Conservation (phyloP, 306 rosid genomes). For the Vigna angularis region DNA sequence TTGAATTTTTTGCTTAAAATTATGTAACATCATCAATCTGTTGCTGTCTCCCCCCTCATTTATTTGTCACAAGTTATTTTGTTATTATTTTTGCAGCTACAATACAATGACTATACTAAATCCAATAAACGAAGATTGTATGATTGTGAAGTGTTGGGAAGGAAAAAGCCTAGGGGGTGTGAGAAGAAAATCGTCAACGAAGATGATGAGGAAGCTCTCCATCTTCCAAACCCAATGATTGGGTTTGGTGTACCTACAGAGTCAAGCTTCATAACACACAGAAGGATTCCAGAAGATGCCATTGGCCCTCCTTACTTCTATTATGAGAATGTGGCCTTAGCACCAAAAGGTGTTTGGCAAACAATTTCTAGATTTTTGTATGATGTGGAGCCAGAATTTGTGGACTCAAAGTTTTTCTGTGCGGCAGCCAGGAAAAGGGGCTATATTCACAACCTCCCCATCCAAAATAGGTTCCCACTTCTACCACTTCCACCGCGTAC, state of each 20-base stretch:
- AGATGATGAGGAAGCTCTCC: constrained; percentile 72
- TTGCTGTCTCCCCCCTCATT: background rate
- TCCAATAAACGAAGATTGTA: constrained; percentile 62
- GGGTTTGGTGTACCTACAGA: constrained; percentile 92
- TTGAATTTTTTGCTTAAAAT: background rate
- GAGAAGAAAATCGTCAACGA: constrained; percentile 51
- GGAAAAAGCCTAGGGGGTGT: constrained; percentile 55
- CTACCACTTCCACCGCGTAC: constrained; percentile 83
- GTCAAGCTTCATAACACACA: constrained; percentile 29
- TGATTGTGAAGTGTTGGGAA: constrained; percentile 63
- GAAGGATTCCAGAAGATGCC: constrained; percentile 79
- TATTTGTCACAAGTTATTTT: constrained; percentile 31
- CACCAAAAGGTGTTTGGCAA: constrained; percentile 96
- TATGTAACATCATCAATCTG: background rate
- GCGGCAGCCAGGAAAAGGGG: constrained; percentile 97
- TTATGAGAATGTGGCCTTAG: constrained; percentile 94
- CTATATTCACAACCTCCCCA: constrained; percentile 91
- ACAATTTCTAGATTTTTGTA: constrained; percentile 82
- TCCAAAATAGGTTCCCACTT: constrained; percentile 74
- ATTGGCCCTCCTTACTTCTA: constrained; percentile 91
- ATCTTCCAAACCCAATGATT: constrained; percentile 85
- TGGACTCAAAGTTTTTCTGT: constrained; percentile 86
- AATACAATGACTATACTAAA: constrained; percentile 43
- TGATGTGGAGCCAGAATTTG: constrained; percentile 90
- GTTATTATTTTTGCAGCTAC: constrained; percentile 62